A percentile compares a stretch with the other conserved stretches of the same genome.
Conservation (phyloP, 352 stramenopile species). For the Phytopythium montanum region DNA sequence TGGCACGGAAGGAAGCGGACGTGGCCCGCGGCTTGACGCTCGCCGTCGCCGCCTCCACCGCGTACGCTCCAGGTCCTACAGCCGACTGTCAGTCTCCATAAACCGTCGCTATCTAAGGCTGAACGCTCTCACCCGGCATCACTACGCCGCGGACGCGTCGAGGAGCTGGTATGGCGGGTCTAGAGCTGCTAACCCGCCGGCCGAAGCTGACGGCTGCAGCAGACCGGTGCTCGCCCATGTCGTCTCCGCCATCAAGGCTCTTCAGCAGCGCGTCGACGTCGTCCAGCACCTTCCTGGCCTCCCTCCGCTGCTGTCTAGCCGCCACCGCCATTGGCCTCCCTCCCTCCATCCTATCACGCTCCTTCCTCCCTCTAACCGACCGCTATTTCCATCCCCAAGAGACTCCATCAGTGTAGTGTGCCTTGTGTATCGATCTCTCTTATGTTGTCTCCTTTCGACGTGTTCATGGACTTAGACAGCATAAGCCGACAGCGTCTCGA, state of each 20-base stretch:
- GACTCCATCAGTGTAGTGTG: no score
- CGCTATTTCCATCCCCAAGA: not conserved
- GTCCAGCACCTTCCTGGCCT: conserved; percentile 14
- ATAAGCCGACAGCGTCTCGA: conserved; percentile 26
- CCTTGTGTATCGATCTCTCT: not conserved
- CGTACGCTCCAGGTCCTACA: conserved; percentile 24
- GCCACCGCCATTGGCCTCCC: conserved; percentile 18
- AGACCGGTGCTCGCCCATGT: not conserved
- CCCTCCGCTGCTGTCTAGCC: conserved; percentile 18
- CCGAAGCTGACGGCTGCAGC: conserved; percentile 15
- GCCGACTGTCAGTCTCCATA: conserved; percentile 13
- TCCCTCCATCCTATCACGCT: conserved; percentile 9
- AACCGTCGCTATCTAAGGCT: not conserved
- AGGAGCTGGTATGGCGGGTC: no score
- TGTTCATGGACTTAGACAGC: conserved; percentile 13
- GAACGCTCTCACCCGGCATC: not conserved
- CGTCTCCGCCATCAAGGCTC: not conserved
- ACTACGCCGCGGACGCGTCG: no score
- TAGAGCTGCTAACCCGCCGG: not conserved
- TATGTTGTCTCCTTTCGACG: not conserved
- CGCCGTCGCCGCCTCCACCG: conserved; percentile 15
- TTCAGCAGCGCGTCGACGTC: conserved; percentile 26
- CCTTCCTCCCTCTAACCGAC: not conserved
- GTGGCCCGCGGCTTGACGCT: conserved; percentile 15
- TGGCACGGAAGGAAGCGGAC: not conserved